Conservation (phyloP, 495 filamentous ascomycete species). For the Usnea hakonensis region DNA sequence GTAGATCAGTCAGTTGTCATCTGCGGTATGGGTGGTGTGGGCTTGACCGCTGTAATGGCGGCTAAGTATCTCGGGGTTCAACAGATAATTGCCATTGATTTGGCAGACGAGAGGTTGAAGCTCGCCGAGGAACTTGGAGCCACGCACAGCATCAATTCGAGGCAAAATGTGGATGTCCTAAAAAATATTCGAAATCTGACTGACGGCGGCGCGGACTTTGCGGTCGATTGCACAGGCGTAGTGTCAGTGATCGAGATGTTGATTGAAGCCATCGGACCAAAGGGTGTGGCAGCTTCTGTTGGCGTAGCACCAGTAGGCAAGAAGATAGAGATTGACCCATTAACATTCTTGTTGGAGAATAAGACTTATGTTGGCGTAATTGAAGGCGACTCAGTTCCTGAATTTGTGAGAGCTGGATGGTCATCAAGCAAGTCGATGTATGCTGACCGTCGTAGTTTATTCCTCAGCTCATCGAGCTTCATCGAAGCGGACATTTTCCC, state of each 20-base stretch:
- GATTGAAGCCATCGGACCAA: neutral
- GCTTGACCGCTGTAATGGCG: constrained; percentile 35
- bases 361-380: constrained; percentile 31
- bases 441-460: constrained; percentile 22
- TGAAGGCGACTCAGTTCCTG: constrained; percentile 26
- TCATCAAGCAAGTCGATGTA: constrained; percentile 4
- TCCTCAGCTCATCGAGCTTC: constrained; percentile 34
- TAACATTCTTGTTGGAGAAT: constrained; percentile 26
- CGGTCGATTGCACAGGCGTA: neutral
- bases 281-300: neutral
- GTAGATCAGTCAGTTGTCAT: constrained; percentile 30
- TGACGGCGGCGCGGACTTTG: neutral
- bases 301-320: constrained; percentile 27
- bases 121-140: constrained; percentile 39
- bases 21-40: constrained; percentile 39
- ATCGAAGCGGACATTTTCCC: constrained; percentile 37
- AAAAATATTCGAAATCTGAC: neutral
- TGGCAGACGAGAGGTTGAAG: constrained; percentile 34
- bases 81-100: constrained; percentile 38
- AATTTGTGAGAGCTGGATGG: constrained; percentile 1
- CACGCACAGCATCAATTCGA: constrained; percentile 34
- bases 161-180: neutral
- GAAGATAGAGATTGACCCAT: constrained; percentile 27
- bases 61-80: constrained; percentile 24
- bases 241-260: neutral